Conservation (phyloP, 345 rosid genomes). For the Euphorbia peplus region DNA sequence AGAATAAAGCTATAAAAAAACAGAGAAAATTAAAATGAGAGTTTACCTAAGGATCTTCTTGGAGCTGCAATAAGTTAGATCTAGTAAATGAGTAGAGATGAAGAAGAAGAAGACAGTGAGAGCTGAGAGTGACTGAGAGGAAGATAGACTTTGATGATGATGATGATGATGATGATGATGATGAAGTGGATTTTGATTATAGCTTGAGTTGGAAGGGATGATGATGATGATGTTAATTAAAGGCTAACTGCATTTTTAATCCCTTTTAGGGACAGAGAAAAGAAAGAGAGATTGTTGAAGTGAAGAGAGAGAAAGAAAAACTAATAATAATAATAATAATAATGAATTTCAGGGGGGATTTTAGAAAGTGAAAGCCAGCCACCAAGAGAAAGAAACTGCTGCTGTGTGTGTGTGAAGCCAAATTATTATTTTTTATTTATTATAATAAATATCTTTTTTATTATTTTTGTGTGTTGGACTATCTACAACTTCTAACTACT, state of each 20-base stretch:
- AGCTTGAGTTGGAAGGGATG: constrained; percentile 55
- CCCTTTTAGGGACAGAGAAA: background rate
- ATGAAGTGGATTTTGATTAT: too few species aligned
- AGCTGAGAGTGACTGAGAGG: constrained; percentile 1
- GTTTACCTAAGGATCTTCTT: background rate
- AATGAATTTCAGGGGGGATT: background rate
- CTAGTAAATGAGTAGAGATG: background rate
- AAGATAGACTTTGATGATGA: background rate
- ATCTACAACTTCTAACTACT: too few species aligned
- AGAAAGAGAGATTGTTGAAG: background rate
- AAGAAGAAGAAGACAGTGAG: background rate
- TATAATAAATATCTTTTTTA: too few species aligned
- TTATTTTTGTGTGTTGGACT: too few species aligned
- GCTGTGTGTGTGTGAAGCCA: too few species aligned
- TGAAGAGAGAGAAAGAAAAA: background rate
- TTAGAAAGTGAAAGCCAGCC: background rate
- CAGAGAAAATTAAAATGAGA: background rate
- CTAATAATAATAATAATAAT: too few species aligned
- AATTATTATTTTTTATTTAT: too few species aligned
- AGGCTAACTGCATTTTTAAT: constrained; percentile 19
- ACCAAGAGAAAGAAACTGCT: background rate
- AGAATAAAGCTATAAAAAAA: too few species aligned
- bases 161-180: constrained; percentile 38
- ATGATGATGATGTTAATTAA: constrained; percentile 35
- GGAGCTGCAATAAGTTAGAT: constrained; percentile 7